Evolutionary conservation across 208 protist species (phyloP), one percentile per base, ranked within the genome.

Genomic region (Porcisia deanei): DNA sequence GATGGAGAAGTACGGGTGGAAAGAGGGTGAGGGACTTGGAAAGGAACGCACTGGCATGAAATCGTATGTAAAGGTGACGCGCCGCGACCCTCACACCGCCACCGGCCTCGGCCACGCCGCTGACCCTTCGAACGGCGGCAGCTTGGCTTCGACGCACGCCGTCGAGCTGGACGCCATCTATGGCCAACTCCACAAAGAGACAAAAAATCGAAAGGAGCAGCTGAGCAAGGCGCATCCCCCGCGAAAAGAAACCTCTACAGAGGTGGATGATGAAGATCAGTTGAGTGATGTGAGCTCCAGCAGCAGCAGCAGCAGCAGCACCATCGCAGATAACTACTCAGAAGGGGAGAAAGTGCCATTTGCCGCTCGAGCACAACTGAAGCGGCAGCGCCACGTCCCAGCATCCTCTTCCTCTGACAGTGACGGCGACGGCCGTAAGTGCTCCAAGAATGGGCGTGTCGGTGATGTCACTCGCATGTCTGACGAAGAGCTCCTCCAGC

Each of bases 1-100:
- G 88, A 75, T 97, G 82, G 88, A 92, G 78, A 91, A 89, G 72
- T 88, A 91, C 70, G 91, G 93, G 69, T 97, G 93, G 91, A 93
- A 92, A 76, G 88, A 94, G 58, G 93, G 93, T 55, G 83, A 92
- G 80, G 93, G 90, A 39, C 85, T 97, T 8, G 93, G 93, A n/a
- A 93, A 91, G 73, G 85, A 94, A 34, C 80, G 80, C 37, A 59
- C 76, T 3, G 89, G 89, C 61, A 83, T 92, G 61, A 87, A 81
- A 53, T 94, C 86, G 22, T 94, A 94, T 77, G 83, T 97, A 30
- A 91, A 89, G 76, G 91, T 97, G 25, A 84, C 89, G 43, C 87
- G 91, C 39, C 89, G 91, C 18, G 91, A 95, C 70, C 86, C 91
- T 43, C 75, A 90, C 68, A 85, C 79, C 41, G 81, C 89, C 37